These are phyloP conservation scores for Arabidopsis thaliana DNA, from an alignment of 345 rosid species.

Conservation along the genomic window TAIR10.1 NC_003070.9:26543501-26544000, in stretches of 20 bases:
- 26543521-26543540: conserved; percentile 11
- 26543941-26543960: neutral
- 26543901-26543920: conserved; percentile 6
- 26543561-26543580: conserved; percentile 25
- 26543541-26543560: conserved; percentile 5
- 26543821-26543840: neutral
- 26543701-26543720: neutral
- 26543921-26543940: conserved; percentile 3
- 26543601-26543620: neutral
- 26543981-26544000: neutral
- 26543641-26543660: neutral
- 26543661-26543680: neutral
- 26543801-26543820: conserved; percentile 3
- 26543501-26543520: conserved; percentile 36
- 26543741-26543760: neutral
- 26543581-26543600: conserved; percentile 13
- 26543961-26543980: conserved; percentile 2
- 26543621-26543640: conserved; percentile 29
- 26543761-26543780: neutral
- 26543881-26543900: neutral
- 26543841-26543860: conserved; percentile 17
- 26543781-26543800: neutral
- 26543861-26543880: conserved; percentile 10
- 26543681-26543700: conserved; percentile 1
- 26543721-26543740: neutral